Evolutionary conservation across 345 rosid genomes (phyloP), one percentile per base, ranked within the genome.

Genomic region (Aethionema arabicum): DNA sequence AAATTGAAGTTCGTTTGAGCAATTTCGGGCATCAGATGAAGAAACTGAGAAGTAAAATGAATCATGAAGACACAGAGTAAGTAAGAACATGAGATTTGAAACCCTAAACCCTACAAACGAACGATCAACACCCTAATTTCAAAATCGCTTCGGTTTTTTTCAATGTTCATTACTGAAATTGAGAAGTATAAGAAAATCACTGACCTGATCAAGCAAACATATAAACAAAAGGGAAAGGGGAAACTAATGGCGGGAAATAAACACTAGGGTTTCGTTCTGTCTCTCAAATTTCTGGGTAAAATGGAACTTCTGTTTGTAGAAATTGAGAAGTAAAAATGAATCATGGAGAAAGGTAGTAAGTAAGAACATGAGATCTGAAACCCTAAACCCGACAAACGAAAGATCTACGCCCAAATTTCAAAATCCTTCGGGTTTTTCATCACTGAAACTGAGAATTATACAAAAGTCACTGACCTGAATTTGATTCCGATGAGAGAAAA

Each of bases 151-250:
- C 27, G 27, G 27, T 21, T 21, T 21, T 21, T 21, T n/a, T n/a
- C n/a, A n/a, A n/a, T n/a, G n/a, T n/a, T 21, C 27, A 21, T 21
- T 2, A 21, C 27, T 21, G 3, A 68, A 37, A 0, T 13, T 15
- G 2, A 52, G 56, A 51, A 0, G 7, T 16, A 51, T 11, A 31
- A 9, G 7, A 4, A 9, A 38, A n/a, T 7, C 31, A 71, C 66
- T 52, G 48, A 71, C 70, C 66, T 70, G 53, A n/a, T n/a, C n/a
- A n/a, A n/a, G n/a, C n/a, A n/a, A 53, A 41, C 27, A 7, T 46
- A 31, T n/a, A 36, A 45, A 47, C 36, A 47, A 15, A n/a, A n/a
- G n/a, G n/a, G n/a, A n/a, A 21, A 21, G 27, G 27, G 27, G 27
- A 2, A 21, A 21, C 27, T 21, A 11, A 59, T 33, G 37, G 16